A percentile compares a stretch with the other conserved stretches of the same genome.
phyloP scores from a whole-genome alignment of 2,329 filamentous ascomycete genomes.

The Trichoderma sp. region DNA sequence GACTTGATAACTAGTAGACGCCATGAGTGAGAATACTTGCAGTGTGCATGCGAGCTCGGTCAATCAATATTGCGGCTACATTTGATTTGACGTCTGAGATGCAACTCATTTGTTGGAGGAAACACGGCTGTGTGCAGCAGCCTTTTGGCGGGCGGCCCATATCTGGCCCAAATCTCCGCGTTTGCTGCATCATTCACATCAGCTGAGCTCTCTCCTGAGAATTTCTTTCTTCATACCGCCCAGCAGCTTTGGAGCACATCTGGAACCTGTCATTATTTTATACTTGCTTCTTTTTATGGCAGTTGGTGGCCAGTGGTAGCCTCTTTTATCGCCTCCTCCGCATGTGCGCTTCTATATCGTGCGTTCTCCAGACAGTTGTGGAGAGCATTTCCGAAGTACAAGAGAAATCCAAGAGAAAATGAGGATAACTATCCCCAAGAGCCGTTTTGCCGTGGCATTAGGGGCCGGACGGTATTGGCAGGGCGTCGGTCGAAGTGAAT shows the following conservation, averaged over 20 bases:
- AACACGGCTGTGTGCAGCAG: too few relatives aligned
- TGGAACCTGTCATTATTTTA: too few relatives aligned
- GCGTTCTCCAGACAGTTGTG: not conserved
- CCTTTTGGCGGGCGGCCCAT: not conserved
- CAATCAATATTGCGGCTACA: not conserved
- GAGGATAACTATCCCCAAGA: not conserved
- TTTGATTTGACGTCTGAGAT: not conserved
- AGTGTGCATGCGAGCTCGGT: not conserved
- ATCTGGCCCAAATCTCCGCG: not conserved
- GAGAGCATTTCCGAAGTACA: not conserved
- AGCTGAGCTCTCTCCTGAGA: not conserved
- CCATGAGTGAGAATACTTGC: not conserved
- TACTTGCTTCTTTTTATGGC: too few relatives aligned
- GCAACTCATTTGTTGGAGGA: too few relatives aligned
- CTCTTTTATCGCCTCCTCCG: too few relatives aligned
- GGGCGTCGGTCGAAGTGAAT: not conserved
- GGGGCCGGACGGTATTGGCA: not conserved
- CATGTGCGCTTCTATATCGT: too few relatives aligned
- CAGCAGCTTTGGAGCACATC: too few relatives aligned
- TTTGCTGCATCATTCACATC: not conserved
- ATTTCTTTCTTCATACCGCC: too few relatives aligned
- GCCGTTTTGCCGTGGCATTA: not conserved
- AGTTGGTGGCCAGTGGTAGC: too few relatives aligned
- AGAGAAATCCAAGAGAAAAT: not conserved
- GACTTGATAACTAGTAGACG: not conserved